Base-by-base conservation (phyloP, 1,139 yeast species). In the Magnusiomyces tetraspermus region DNA sequence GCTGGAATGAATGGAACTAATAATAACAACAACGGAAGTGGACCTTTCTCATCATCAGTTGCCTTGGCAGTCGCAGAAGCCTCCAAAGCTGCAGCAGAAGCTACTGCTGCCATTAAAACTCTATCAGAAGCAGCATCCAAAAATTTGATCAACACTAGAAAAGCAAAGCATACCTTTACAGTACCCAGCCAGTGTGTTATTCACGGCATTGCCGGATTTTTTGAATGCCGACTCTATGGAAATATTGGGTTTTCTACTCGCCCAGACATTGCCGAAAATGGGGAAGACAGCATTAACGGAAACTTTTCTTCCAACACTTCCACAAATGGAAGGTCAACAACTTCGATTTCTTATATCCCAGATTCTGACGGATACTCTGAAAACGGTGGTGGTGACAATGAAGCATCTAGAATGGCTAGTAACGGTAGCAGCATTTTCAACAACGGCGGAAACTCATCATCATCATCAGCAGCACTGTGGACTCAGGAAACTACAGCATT, bases 161-260 rank as follows among this genome's bases (percentile, higher is more conserved):
- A 64, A 53, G 53, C 67, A 56, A 60, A 68, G 57, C 59, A 67
- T 54, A 62, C 70, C 8, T 76, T 76, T 55, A 64, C 67, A 30
- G 64, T 74, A 6, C 67, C 73, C 10, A 67, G 73, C 48, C 75
- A 76, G 54, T 76, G 81, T 1, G 75, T 74, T 13, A 65, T 86
- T 6, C 90, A 87, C 64, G 96, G 92, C 0, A 67, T 90, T 46
- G 73, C 82, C 5, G 97, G 96, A 0, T 81, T 73, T 62, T 89
- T 90, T 63, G 74, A 75, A n/a, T 81, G 94, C 0, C 75, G 68
- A 1, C 72, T 89, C 17, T 85, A 80, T 64, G 78, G 76, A 0
- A 81, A 79, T 49, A 71, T 83, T 36, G 68, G 66, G 22, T 69
- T 89, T 4, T 77, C 84, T 5, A 82, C 78, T 17, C 67, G 75